A percentile compares a stretch with the other conserved stretches of the same genome.
Conservation (phyloP, 2,329 filamentous ascomycete species). For the Diaporthe citriasiana region DNA sequence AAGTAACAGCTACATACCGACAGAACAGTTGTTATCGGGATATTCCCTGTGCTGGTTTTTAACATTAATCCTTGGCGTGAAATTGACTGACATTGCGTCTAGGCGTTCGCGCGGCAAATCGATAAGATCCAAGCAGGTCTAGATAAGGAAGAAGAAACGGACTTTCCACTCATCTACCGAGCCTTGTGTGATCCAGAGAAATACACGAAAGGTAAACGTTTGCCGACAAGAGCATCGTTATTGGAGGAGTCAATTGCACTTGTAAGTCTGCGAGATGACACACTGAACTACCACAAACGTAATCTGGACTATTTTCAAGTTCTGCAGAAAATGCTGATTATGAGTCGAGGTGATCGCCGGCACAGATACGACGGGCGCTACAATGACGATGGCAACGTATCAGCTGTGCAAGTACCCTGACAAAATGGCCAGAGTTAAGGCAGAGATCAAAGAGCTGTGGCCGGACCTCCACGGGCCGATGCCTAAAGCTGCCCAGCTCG, state of each 20-base stretch:
- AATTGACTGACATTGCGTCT: not conserved
- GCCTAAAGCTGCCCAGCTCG: not conserved
- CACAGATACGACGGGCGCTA: not conserved
- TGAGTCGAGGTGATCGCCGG: not conserved
- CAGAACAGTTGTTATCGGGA: too few species aligned
- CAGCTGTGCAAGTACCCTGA: constrained; percentile 1
- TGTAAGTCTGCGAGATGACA: not conserved
- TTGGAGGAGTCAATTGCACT: constrained; percentile 1
- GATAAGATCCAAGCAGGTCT: constrained; percentile 2
- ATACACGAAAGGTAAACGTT: not conserved
- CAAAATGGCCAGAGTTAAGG: not conserved
- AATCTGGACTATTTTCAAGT: not conserved
- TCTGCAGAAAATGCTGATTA: not conserved
- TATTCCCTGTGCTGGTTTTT: too few species aligned
- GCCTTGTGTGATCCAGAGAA: not conserved
- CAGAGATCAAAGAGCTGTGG: constrained; percentile 5
- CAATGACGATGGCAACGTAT: constrained; percentile 5
- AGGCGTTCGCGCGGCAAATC: not conserved
- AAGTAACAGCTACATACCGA: not conserved
- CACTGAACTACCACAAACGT: not conserved
- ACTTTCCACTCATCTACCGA: constrained; percentile 1
- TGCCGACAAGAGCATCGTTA: not conserved
- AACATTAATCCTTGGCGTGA: not conserved
- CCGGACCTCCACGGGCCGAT: not conserved
- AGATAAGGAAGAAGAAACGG: not conserved